Percentiles rank a stretch among this genome's conserved stretches.
phyloP scores from a whole-genome alignment of 345 rosid genomes.

The Euphorbia peplus region DNA sequence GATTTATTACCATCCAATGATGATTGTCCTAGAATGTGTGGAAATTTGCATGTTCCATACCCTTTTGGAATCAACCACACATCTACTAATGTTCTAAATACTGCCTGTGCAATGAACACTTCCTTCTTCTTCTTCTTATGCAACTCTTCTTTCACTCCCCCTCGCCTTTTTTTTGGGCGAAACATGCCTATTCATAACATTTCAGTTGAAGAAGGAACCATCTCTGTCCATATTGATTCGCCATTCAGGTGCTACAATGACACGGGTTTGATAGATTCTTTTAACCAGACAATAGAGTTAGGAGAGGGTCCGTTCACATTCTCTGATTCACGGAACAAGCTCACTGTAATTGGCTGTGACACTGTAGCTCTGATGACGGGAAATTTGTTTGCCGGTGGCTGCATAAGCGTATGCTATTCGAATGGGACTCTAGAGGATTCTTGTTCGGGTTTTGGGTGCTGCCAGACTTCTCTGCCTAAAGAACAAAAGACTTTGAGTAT shows the following conservation, averaged over 20 bases:
- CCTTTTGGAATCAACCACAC: slow-evolving; percentile 23
- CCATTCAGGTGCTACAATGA: slow-evolving; percentile 14
- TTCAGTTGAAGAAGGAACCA: slow-evolving; percentile 10
- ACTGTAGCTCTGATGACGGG: background rate
- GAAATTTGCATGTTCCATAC: slow-evolving; percentile 27
- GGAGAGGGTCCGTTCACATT: slow-evolving; percentile 3
- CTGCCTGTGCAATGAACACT: background rate
- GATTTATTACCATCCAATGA: background rate
- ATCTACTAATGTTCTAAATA: background rate
- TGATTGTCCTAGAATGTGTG: slow-evolving; percentile 21
- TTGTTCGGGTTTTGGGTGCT: slow-evolving; percentile 34
- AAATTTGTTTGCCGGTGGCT: background rate
- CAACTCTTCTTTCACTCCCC: background rate
- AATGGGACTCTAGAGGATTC: background rate
- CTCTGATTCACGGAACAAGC: slow-evolving; percentile 20
- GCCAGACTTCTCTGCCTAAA: slow-evolving; percentile 20
- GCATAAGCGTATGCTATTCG: slow-evolving; percentile 10
- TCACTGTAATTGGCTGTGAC: slow-evolving; percentile 30
- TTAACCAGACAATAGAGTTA: accelerated
- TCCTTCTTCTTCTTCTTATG: slow-evolving; percentile 17
- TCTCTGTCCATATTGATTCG: background rate
- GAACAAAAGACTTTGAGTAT: slow-evolving; percentile 6
- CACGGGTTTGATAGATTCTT: background rate
- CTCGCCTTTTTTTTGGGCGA: background rate
- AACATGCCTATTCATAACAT: background rate